phyloP scores from a whole-genome alignment of 805 yeast species.

The Cyberlindnera maclurae region DNA sequence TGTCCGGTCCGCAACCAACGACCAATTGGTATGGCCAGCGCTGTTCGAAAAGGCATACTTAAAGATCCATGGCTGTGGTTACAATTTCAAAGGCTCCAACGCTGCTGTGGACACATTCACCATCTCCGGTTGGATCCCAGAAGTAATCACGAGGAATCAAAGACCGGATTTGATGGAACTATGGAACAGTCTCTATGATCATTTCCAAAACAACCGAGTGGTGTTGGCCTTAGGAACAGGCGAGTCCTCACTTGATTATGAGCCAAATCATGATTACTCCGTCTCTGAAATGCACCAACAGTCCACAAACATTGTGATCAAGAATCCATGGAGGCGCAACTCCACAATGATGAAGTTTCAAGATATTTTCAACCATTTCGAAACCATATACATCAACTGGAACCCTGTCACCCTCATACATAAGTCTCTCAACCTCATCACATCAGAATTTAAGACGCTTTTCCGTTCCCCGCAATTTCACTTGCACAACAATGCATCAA shows the following conservation, averaged over 20 bases:
- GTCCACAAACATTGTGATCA: conserved; percentile 23
- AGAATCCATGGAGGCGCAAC: conserved; percentile 39
- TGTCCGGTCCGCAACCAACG: conserved; percentile 14
- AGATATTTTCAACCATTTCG: conserved; percentile 33
- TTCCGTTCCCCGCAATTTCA: conserved; percentile 38
- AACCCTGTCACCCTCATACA: conserved; percentile 29
- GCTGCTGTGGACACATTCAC: conserved; percentile 62
- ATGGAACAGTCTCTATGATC: conserved; percentile 28
- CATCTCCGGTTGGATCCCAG: conserved; percentile 72
- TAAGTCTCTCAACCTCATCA: conserved; percentile 25
- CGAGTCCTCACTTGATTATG: conserved; percentile 25
- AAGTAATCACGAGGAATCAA: conserved; percentile 32
- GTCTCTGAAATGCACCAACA: conserved; percentile 33
- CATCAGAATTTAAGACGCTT: conserved; percentile 16
- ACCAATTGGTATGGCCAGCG: conserved; percentile 49
- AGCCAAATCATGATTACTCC: conserved; percentile 67
- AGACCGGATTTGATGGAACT: conserved; percentile 26
- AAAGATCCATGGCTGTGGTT: conserved; percentile 45
- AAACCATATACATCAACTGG: conserved; percentile 63
- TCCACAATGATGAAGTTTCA: conserved; percentile 16
- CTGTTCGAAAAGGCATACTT: conserved; percentile 74
- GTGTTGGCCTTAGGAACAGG: conserved; percentile 69
- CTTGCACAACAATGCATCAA: conserved; percentile 27
- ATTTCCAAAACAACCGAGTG: conserved; percentile 30
- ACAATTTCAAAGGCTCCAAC: conserved; percentile 67